These are phyloP conservation scores for Yamadazyma insecticola DNA, from an alignment of 805 yeast genomes.

Conservation along the genomic window DNA sequence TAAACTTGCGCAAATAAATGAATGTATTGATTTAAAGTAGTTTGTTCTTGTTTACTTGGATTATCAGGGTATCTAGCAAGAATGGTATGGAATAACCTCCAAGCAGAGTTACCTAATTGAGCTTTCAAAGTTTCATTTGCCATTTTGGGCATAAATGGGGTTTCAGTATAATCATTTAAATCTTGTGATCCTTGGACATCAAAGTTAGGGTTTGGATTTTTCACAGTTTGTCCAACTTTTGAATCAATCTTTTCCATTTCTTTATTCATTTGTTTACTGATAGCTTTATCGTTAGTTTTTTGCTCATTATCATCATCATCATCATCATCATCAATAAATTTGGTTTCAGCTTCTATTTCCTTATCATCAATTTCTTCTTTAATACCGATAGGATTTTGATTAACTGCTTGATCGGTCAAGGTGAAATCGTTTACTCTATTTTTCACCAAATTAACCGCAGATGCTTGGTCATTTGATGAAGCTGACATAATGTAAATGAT, in stretches of 20 bases:
- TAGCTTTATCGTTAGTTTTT: no score
- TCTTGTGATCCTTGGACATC: not conserved
- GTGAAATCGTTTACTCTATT: no score
- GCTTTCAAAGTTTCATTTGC: slow-evolving; percentile 78
- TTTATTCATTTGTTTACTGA: no score
- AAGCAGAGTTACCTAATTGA: slow-evolving; percentile 84
- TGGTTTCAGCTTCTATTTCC: no score
- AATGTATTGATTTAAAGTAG: slow-evolving; percentile 61
- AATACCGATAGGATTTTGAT: not conserved
- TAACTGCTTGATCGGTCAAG: slow-evolving; percentile 1
- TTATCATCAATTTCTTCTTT: no score
- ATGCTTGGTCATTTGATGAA: slow-evolving; percentile 1
- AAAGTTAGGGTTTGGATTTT: not conserved
- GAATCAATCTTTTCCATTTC: not conserved
- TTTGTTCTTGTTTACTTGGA: slow-evolving; percentile 62
- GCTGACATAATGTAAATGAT: slow-evolving; percentile 23
- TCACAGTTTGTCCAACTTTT: slow-evolving; percentile 1
- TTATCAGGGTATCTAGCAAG: slow-evolving; percentile 86
- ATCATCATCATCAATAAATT: not conserved
- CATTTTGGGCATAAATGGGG: slow-evolving; percentile 90
- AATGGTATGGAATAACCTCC: slow-evolving; percentile 88
- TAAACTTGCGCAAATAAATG: slow-evolving; percentile 83
- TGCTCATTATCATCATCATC: slow-evolving; percentile 1
- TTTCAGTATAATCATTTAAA: slow-evolving; percentile 18
- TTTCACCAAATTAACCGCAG: no score